Conservation (phyloP, 2,329 filamentous ascomycete species). For the Cladosporium phlei region DNA sequence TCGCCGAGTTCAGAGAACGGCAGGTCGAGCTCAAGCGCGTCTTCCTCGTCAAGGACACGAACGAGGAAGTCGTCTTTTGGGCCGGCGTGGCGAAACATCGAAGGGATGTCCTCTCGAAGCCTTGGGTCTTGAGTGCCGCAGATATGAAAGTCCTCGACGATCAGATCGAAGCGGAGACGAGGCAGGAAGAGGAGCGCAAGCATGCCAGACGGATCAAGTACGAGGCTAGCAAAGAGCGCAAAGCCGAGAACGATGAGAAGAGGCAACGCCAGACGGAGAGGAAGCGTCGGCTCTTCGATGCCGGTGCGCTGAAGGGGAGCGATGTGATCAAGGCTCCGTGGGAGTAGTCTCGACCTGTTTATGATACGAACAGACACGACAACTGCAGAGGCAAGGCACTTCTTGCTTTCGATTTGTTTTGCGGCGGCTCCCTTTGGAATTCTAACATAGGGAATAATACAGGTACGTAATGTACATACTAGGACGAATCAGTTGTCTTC, state of each 20-base stretch:
- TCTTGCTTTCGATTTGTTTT: no score
- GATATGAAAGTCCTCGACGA: slow-evolving; percentile 42
- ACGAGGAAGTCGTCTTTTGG: slow-evolving; percentile 52
- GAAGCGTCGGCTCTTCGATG: slow-evolving; percentile 40
- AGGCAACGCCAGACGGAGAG: slow-evolving; percentile 29
- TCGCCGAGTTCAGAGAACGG: slow-evolving; percentile 47
- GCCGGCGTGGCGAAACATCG: slow-evolving; percentile 47
- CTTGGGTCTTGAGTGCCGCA: slow-evolving; percentile 48
- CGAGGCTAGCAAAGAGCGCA: slow-evolving; percentile 33
- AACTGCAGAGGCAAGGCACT: no score
- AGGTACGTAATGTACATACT: no score
- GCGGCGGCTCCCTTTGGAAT: no score
- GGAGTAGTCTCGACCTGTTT: slow-evolving; percentile 15
- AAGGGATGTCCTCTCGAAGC: slow-evolving; percentile 45
- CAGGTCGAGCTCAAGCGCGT: slow-evolving; percentile 54
- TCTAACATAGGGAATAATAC: no score
- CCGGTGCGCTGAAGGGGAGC: slow-evolving; percentile 35
- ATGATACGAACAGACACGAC: no score
- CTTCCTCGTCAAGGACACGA: slow-evolving; percentile 46
- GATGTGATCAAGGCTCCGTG: slow-evolving; percentile 19
- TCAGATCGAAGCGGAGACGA: slow-evolving; percentile 31
- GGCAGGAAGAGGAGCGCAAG: slow-evolving; percentile 33
- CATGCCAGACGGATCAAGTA: slow-evolving; percentile 30
- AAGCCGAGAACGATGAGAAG: slow-evolving; percentile 36
- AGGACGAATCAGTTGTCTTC: no score